phyloP scores from a whole-genome alignment of 345 rosid species.

The Viola odorata region DNA sequence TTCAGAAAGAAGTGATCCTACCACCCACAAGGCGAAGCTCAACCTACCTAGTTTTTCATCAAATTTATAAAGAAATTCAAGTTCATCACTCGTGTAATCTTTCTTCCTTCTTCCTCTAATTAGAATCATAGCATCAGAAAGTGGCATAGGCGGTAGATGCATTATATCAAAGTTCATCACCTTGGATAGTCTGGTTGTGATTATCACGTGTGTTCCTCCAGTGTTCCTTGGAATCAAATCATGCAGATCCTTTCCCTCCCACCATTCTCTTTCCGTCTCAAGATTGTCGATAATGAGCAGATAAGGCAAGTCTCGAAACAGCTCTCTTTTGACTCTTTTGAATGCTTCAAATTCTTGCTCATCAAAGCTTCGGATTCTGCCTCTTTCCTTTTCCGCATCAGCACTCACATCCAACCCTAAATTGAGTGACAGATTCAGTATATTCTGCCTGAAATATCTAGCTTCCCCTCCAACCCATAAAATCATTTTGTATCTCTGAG shows the following conservation, averaged over 20 bases:
- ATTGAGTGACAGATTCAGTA: conserved; percentile 67
- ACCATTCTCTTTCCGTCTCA: conserved; percentile 87
- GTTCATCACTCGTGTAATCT: conserved; percentile 53
- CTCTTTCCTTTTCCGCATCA: conserved; percentile 81
- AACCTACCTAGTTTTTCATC: conserved; percentile 68
- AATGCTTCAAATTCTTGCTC: conserved; percentile 88
- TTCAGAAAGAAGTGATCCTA: conserved; percentile 75
- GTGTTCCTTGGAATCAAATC: conserved; percentile 85
- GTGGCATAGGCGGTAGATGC: conserved; percentile 49
- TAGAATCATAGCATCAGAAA: conserved; percentile 65
- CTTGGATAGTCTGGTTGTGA: conserved; percentile 72
- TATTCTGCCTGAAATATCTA: conserved; percentile 69
- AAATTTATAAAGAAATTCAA: conserved; percentile 54
- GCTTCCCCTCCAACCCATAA: conserved; percentile 93
- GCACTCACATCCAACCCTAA: conserved; percentile 85
- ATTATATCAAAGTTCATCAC: conserved; percentile 67
- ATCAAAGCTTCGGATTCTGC: conserved; percentile 68
- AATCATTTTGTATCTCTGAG: conserved; percentile 84
- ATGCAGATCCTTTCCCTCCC: conserved; percentile 90
- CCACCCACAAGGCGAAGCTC: conserved; percentile 69
- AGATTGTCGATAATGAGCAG: conserved; percentile 82
- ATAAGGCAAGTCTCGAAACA: conserved; percentile 82
- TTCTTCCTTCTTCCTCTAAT: conserved; percentile 64
- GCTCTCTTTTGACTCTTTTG: conserved; percentile 72
- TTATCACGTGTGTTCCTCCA: conserved; percentile 75